Evolutionary conservation across 192 early-diverging fungal species (phyloP).

Genomic region (Rhizoclosmatium globosum): DNA sequence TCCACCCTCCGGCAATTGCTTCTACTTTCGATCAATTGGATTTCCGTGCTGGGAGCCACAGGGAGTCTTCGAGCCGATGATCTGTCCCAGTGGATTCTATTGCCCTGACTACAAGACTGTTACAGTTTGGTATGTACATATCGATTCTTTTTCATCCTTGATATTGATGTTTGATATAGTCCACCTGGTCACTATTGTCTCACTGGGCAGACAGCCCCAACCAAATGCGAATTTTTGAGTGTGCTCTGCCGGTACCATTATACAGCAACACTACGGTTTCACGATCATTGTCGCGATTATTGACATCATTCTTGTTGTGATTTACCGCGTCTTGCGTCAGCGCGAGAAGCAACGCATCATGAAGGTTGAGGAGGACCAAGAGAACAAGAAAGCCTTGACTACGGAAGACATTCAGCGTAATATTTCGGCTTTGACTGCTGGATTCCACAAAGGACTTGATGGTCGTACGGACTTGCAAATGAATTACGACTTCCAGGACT

Average conservation of each 20-base stretch:
- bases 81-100: conserved; percentile 50
- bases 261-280: conserved; percentile 36
- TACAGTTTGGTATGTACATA: conserved; percentile 45
- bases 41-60: conserved; percentile 32
- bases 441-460: conserved; percentile 28
- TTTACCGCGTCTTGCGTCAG: conserved; percentile 36
- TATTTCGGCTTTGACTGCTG: conserved; percentile 23
- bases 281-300: conserved; percentile 18
- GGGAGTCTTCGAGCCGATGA: conserved; percentile 48
- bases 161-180: neutral
- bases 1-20: conserved; percentile 16
- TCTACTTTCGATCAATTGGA: conserved; percentile 16
- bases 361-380: neutral
- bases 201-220: conserved; percentile 13
- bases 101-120: conserved; percentile 44
- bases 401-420: neutral
- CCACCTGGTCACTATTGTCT: conserved; percentile 24
- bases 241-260: conserved; percentile 41
- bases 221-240: conserved; percentile 38
- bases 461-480: conserved; percentile 36
- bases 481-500: conserved; percentile 47
- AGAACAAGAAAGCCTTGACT: neutral
- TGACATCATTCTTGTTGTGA: conserved; percentile 36
- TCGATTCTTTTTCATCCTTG: neutral
- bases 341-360: conserved; percentile 3